phyloP scores from a whole-genome alignment of 2,329 filamentous ascomycete species.

The Tolypocladium ovalisporum region DNA sequence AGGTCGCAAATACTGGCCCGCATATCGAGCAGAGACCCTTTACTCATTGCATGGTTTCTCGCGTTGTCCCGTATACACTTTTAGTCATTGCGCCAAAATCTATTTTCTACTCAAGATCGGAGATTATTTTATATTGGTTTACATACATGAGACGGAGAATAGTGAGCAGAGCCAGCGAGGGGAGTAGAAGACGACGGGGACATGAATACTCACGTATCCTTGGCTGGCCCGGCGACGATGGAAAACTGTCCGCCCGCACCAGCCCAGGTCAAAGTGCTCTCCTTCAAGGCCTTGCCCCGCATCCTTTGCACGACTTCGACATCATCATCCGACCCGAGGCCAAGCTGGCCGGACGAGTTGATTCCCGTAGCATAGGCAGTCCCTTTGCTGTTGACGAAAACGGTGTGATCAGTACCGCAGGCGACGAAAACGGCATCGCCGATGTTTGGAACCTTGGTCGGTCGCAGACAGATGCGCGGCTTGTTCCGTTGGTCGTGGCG shows the following conservation, averaged over 20 bases:
- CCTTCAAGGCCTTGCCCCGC: constrained; percentile 59
- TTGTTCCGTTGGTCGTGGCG: constrained; percentile 44
- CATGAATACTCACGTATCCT: neutral
- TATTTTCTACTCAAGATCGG: too few relatives aligned
- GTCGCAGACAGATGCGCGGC: constrained; percentile 47
- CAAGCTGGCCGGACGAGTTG: constrained; percentile 59
- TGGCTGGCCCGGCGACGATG: constrained; percentile 34
- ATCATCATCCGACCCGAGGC: constrained; percentile 59
- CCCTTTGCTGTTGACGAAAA: constrained; percentile 32
- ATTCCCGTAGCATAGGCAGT: constrained; percentile 63
- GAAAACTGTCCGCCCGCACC: constrained; percentile 70
- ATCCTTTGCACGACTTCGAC: constrained; percentile 60
- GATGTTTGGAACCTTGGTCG: constrained; percentile 16
- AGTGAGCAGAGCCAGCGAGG: too few relatives aligned
- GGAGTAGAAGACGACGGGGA: too few relatives aligned
- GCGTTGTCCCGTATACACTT: too few relatives aligned
- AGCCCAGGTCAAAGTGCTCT: constrained; percentile 56
- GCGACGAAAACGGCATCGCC: constrained; percentile 21
- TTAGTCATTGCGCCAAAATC: too few relatives aligned
- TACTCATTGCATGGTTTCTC: too few relatives aligned
- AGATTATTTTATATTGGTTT: too few relatives aligned
- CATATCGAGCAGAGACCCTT: too few relatives aligned
- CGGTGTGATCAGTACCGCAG: constrained; percentile 54
- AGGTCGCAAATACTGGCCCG: too few relatives aligned
- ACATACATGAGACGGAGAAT: too few relatives aligned